Evolutionary conservation across 2,329 filamentous ascomycete genomes (phyloP).

Genomic region (Pseudofabraea citricarpa): DNA sequence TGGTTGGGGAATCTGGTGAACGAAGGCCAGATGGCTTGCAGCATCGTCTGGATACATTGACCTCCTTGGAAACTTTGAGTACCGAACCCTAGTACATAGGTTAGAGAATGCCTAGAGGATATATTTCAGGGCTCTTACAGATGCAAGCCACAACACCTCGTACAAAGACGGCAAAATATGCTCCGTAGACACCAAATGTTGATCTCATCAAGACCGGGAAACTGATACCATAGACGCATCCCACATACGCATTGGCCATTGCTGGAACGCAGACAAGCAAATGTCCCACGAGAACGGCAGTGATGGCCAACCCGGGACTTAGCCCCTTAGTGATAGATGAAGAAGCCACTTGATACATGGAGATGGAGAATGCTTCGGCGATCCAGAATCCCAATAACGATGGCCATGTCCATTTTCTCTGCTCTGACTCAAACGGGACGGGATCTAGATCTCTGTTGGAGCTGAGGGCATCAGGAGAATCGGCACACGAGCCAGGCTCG

Average conservation of each 20-base stretch:
- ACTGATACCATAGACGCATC: constrained; percentile 38
- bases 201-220: constrained; percentile 40
- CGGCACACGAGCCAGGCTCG: constrained; percentile 13
- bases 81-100: constrained; percentile 12
- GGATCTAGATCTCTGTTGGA: constrained; percentile 21
- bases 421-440: constrained; percentile 16
- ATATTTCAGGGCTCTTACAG: constrained; percentile 8
- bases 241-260: constrained; percentile 39
- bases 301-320: constrained; percentile 17
- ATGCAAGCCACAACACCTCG: constrained; percentile 25
- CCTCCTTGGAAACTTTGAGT: constrained; percentile 19
- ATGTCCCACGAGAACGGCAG: constrained; percentile 49
- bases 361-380: constrained; percentile 22
- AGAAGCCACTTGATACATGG: constrained; percentile 22
- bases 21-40: constrained; percentile 46
- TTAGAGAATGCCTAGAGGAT: not conserved
- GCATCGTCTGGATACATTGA: constrained; percentile 33
- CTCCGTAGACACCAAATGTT: constrained; percentile 38
- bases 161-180: constrained; percentile 32
- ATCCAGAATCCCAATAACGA: constrained; percentile 22
- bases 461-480: constrained; percentile 7
- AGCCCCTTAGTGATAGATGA: constrained; percentile 21
- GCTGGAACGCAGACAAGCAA: constrained; percentile 50
- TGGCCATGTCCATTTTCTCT: constrained; percentile 20
- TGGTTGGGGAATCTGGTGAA: constrained; percentile 46